Evolutionary conservation across 345 rosid genomes (phyloP).

Genomic region (Eucalyptus rudis): DNA sequence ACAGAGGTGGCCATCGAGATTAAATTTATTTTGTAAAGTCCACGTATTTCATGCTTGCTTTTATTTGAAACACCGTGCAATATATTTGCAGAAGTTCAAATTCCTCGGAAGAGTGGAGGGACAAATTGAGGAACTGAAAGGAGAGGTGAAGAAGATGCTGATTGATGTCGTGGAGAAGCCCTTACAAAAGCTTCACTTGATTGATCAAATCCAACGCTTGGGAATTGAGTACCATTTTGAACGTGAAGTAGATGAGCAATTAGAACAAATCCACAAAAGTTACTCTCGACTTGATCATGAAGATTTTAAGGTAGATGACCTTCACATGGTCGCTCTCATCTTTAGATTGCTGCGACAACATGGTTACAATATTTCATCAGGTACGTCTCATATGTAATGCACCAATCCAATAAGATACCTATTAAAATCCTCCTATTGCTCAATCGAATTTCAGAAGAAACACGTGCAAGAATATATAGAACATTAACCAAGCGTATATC

Average conservation of each 20-base stretch:
- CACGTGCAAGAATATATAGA: neutral
- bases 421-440: neutral
- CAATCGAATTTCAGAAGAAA: neutral
- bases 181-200: neutral
- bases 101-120: neutral
- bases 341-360: neutral
- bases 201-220: conserved; percentile 17
- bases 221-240: conserved; percentile 37
- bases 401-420: neutral
- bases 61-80: neutral
- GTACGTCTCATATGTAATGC: neutral
- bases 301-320: neutral
- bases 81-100: neutral
- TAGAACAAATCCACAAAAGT: neutral
- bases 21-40: neutral
- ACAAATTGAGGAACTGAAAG: neutral
- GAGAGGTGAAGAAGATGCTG: neutral
- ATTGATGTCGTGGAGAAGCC: neutral
- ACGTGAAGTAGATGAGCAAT: conserved; percentile 7
- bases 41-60: neutral
- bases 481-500: neutral
- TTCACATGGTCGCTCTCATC: neutral
- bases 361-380: neutral
- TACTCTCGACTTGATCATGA: neutral
- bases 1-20: neutral